Percentiles rank a stretch among this genome's conserved stretches.
These are phyloP conservation scores for Tripterygium wilfordii DNA, from an alignment of 177 flowering plant genomes.

Conservation along the genomic window DNA sequence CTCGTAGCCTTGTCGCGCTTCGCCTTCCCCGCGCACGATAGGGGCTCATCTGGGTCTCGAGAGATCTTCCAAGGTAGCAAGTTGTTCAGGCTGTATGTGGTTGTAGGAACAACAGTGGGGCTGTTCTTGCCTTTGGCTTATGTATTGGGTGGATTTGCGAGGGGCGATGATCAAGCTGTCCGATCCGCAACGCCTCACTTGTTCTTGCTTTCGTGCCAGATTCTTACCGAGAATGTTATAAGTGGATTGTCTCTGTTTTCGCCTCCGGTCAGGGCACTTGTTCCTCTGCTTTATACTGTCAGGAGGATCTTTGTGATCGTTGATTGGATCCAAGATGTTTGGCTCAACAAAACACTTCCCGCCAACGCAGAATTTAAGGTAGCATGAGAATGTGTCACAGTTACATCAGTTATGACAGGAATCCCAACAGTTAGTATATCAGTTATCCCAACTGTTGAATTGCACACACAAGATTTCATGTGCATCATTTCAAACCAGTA, in stretches of 20 bases:
- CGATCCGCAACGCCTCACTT: slow-evolving; percentile 82
- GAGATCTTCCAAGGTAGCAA: slow-evolving; percentile 53
- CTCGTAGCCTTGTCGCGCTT: slow-evolving; percentile 54
- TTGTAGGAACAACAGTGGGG: slow-evolving; percentile 71
- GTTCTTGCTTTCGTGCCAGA: slow-evolving; percentile 83
- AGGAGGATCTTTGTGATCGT: slow-evolving; percentile 64
- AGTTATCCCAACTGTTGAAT: too few species aligned
- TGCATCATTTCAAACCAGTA: too few species aligned
- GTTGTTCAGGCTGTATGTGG: slow-evolving; percentile 51
- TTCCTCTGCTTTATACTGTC: slow-evolving; percentile 78
- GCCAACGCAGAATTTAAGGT: slow-evolving; percentile 60
- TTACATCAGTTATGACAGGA: too few species aligned
- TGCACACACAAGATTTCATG: background rate
- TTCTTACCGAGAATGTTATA: slow-evolving; percentile 79
- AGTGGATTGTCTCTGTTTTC: slow-evolving; percentile 83
- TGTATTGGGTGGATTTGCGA: slow-evolving; percentile 91
- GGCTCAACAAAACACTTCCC: slow-evolving; percentile 67
- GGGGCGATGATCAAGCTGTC: slow-evolving; percentile 83
- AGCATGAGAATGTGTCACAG: too few species aligned
- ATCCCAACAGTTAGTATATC: too few species aligned
- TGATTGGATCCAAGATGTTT: slow-evolving; percentile 78
- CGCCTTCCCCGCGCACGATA: slow-evolving; percentile 57
- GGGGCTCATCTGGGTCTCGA: slow-evolving; percentile 5
- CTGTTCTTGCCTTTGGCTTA: slow-evolving; percentile 89
- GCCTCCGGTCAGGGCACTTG: slow-evolving; percentile 82